A percentile compares a stretch with the other conserved stretches of the same genome.
phyloP scores from a whole-genome alignment of 805 yeast species.

The Schizosaccharomyces lindneri region DNA sequence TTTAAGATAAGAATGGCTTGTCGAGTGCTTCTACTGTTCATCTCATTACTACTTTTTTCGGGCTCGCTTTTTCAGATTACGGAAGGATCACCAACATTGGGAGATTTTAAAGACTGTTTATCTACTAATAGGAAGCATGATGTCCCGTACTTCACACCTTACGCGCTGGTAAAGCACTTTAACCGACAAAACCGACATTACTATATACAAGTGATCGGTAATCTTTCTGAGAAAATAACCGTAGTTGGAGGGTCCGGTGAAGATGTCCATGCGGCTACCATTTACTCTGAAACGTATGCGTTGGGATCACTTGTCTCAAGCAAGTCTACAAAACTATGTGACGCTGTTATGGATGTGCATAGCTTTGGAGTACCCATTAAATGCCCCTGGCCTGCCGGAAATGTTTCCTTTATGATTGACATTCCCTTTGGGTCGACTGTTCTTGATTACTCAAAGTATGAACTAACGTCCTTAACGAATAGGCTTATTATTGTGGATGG shows the following conservation, averaged over 20 bases:
- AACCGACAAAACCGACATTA: neutral
- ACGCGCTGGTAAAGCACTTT: neutral
- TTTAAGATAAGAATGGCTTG: neutral
- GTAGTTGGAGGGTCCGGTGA: neutral
- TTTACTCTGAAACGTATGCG: neutral
- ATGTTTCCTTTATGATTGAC: neutral
- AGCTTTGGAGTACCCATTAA: neutral
- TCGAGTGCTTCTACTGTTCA: neutral
- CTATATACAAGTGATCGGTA: neutral
- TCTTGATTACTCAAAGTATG: neutral
- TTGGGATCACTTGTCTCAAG: neutral
- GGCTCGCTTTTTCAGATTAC: neutral
- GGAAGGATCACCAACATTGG: neutral
- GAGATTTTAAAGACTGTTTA: neutral
- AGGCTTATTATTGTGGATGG: conserved; percentile 1
- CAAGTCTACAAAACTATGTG: neutral
- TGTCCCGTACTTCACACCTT: neutral
- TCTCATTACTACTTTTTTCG: neutral
- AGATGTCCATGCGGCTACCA: neutral
- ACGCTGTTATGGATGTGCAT: neutral
- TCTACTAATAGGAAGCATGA: neutral
- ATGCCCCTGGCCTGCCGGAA: conserved; percentile 1
- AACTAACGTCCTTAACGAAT: neutral
- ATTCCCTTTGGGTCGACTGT: neutral
- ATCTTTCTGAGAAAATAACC: neutral